Percentiles rank a stretch among this genome's conserved stretches.
Conservation (phyloP, 352 stramenopile genomes). For the Globisporangium echinulatum region DNA sequence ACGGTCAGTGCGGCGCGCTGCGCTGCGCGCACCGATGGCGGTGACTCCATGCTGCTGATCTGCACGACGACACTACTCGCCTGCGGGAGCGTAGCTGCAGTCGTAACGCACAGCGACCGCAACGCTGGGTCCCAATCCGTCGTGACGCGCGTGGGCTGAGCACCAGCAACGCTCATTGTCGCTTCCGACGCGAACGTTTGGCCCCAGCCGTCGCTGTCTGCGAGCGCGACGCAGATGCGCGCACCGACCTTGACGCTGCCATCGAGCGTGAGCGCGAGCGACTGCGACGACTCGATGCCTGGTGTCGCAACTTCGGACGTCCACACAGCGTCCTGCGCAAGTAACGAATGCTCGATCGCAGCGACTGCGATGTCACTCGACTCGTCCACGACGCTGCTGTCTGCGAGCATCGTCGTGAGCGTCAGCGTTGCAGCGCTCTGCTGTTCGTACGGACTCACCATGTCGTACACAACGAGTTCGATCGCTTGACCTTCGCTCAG, state of each 20-base stretch:
- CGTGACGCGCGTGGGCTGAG: slow-evolving; percentile 3
- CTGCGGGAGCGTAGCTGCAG: slow-evolving; percentile 22
- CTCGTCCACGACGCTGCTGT: slow-evolving; percentile 40
- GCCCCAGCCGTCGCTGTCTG: slow-evolving; percentile 22
- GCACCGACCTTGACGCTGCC: slow-evolving; percentile 33
- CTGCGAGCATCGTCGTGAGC: slow-evolving; percentile 32
- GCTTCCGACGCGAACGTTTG: slow-evolving; percentile 24
- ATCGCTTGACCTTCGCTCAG: slow-evolving; percentile 28
- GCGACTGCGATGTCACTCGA: slow-evolving; percentile 37
- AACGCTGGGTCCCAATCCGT: slow-evolving; percentile 11
- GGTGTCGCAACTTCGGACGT: slow-evolving; percentile 34
- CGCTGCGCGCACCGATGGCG: slow-evolving; percentile 28
- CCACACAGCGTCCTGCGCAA: slow-evolving; percentile 26
- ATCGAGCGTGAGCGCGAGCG: slow-evolving; percentile 28
- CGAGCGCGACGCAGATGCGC: slow-evolving; percentile 30
- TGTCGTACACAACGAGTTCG: slow-evolving; percentile 33
- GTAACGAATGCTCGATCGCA: slow-evolving; percentile 22
- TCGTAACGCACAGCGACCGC: slow-evolving; percentile 23
- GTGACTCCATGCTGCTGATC: slow-evolving; percentile 37
- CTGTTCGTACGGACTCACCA: slow-evolving; percentile 48
- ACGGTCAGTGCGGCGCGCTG: slow-evolving; percentile 16
- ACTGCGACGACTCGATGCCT: slow-evolving; percentile 40
- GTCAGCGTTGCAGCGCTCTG: slow-evolving; percentile 11
- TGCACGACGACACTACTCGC: slow-evolving; percentile 28
- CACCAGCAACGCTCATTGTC: slow-evolving; percentile 10